Evolutionary conservation across 106 monocot species (phyloP).

Genomic region (Xerophyta viscosa): DNA sequence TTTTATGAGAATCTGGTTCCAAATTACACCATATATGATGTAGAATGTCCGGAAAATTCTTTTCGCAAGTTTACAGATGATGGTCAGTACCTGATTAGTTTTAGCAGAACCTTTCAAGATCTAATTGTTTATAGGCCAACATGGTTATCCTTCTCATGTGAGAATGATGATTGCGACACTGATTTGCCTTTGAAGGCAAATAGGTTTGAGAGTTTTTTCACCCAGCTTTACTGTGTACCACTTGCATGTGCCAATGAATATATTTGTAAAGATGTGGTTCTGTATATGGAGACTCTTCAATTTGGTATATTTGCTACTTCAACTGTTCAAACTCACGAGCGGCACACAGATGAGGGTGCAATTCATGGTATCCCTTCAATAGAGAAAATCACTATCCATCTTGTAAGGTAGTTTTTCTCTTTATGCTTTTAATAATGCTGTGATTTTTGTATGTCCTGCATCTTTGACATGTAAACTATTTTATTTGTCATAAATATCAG

Average conservation of each 20-base stretch:
- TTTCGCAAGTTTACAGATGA: slow-evolving; percentile 98
- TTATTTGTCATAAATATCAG: slow-evolving; percentile 20
- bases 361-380: slow-evolving; percentile 81
- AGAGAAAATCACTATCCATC: slow-evolving; percentile 95
- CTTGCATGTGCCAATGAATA: slow-evolving; percentile 76
- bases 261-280: slow-evolving; percentile 94
- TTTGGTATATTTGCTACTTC: slow-evolving; percentile 98
- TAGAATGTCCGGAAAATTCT: slow-evolving; percentile 80
- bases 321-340: slow-evolving; percentile 64
- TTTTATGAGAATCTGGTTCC: slow-evolving; percentile 96
- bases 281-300: slow-evolving; percentile 64
- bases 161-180: slow-evolving; percentile 53
- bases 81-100: slow-evolving; percentile 78
- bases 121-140: slow-evolving; percentile 81
- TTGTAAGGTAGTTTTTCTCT: slow-evolving; percentile 59
- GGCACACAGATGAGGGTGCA: slow-evolving; percentile 54
- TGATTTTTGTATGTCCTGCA: background rate
- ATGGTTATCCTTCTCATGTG: slow-evolving; percentile 84
- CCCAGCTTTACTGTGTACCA: slow-evolving; percentile 56
- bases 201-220: slow-evolving; percentile 87
- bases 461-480: background rate
- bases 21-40: slow-evolving; percentile 74
- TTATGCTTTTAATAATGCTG: background rate
- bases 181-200: slow-evolving; percentile 55
- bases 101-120: slow-evolving; percentile 88